A percentile compares a stretch with the other conserved stretches of the same genome.
Evolutionary conservation across 129 eudicot genomes (phyloP).

Genomic region (Ambrosia artemisiifolia): DNA sequence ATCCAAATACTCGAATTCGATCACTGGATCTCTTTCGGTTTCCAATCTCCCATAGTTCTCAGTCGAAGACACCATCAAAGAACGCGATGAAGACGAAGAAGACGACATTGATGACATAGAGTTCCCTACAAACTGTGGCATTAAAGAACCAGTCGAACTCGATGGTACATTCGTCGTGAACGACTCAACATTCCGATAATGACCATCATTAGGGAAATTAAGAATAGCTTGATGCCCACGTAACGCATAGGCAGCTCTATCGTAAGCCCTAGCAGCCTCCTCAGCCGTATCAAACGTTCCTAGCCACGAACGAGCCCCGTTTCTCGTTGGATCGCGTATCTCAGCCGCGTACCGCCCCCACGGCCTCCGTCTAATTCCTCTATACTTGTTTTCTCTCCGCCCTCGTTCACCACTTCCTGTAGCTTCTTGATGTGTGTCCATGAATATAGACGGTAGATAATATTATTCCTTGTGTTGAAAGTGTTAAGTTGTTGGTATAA

Average conservation of each 20-base stretch:
- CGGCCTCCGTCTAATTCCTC: slow-evolving; percentile 80
- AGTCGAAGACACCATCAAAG: neutral
- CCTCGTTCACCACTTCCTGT: slow-evolving; percentile 19
- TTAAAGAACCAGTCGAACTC: neutral
- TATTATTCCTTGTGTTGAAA: neutral
- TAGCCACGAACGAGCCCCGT: slow-evolving; percentile 79
- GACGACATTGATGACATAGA: neutral
- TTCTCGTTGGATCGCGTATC: slow-evolving; percentile 71
- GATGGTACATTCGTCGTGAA: neutral
- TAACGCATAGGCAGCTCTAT: slow-evolving; percentile 67
- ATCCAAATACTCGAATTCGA: slow-evolving; percentile 78
- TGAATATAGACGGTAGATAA: neutral
- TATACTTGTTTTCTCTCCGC: slow-evolving; percentile 43
- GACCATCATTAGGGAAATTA: slow-evolving; percentile 79
- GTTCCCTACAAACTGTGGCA: neutral
- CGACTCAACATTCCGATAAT: slow-evolving; percentile 29
- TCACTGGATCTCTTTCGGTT: slow-evolving; percentile 27
- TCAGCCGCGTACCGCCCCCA: slow-evolving; percentile 93
- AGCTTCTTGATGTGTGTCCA: slow-evolving; percentile 28
- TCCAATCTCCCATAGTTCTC: neutral
- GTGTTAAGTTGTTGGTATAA: slow-evolving; percentile 3
- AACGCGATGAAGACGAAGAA: neutral
- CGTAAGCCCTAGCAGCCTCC: slow-evolving; percentile 90
- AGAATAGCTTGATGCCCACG: slow-evolving; percentile 84
- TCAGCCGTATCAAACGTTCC: slow-evolving; percentile 84